Evolutionary conservation across 108 stramenopile species (phyloP), one percentile per base, ranked within the genome.

Genomic region (Nannochloropsis gaditana): DNA sequence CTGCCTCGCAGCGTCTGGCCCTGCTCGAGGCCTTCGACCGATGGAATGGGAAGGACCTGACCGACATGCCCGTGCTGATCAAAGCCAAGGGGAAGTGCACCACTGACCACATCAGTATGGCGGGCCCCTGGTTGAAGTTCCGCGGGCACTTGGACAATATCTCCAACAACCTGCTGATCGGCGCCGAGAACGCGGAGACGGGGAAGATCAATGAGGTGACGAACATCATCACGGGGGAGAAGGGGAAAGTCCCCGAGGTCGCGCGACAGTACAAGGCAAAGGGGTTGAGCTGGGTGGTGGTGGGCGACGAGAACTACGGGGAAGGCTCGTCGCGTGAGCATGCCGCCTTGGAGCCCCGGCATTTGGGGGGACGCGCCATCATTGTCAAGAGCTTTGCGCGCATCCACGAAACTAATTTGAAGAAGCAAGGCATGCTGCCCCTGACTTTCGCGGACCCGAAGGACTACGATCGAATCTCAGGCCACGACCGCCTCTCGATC

Each of bases 61-160:
- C 50, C 79, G 87, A 86, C 87, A 79, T 91, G 81, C 90, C 90
- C 42, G 90, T 91, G 45, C 89, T 91, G 15, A 91, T 91, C 87
- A 91, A 91, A 89, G 90, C 90, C 11, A 87, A 90, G 89, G 90
- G 90, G 41, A 91, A 91, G 90, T 91, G 90, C 90, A 91, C 90
- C 8, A 91, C 90, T 21, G 90, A 91, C 81, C 90, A 91, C 85
- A 91, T 91, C 88, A 90, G 89, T 59, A 91, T 91, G 90, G 90
- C 90, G 15, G 90, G 90, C n/a, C 90, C 90, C 15, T 91, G 90
- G 90, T 87, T 91, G 5, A 91, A 91, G 87, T 91, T 90, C 89
- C 87, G 90, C 42, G 90, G 90, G 9, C 90, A 91, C 87, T 87
- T 91, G 21, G 87, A 91, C 87, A 91, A 91, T 89, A 91, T 91